A percentile compares a stretch with the other conserved stretches of the same genome.
phyloP scores from a whole-genome alignment of 2,329 filamentous ascomycete genomes.

The Ophiostoma quercus region DNA sequence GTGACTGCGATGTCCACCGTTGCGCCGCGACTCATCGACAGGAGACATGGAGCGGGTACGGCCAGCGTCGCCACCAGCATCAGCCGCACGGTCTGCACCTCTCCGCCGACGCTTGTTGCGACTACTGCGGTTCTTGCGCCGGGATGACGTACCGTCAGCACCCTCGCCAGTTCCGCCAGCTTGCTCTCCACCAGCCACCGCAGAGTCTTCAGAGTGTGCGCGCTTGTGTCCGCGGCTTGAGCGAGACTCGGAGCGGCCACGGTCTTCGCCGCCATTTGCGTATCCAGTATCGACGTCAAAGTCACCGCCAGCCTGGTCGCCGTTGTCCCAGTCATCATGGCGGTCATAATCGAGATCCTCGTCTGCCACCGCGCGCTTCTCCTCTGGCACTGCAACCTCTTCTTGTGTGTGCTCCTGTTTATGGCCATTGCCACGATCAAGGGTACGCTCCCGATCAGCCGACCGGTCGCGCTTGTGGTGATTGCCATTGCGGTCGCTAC shows the following conservation, averaged over 20 bases:
- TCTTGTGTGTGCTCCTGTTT: neutral
- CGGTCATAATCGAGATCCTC: constrained; percentile 23
- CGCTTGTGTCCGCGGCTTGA: constrained; percentile 27
- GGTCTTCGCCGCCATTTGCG: neutral
- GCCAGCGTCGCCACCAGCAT: neutral
- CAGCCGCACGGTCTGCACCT: neutral
- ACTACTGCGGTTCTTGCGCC: constrained; percentile 20
- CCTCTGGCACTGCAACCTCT: neutral
- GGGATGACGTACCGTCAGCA: neutral
- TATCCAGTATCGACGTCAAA: neutral
- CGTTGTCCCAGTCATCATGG: constrained; percentile 19
- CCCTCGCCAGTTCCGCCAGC: neutral
- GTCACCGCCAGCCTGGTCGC: neutral
- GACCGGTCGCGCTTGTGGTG: constrained; percentile 1
- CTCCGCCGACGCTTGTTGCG: constrained; percentile 22
- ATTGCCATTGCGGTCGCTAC: constrained; percentile 5
- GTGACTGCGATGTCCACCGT: constrained; percentile 20
- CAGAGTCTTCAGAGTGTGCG: constrained; percentile 15
- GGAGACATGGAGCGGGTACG: constrained; percentile 23
- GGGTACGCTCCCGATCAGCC: neutral
- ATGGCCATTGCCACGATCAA: constrained; percentile 29
- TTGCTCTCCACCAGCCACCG: neutral
- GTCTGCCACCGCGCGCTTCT: constrained; percentile 12
- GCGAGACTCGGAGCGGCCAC: constrained; percentile 22
- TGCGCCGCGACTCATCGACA: constrained; percentile 17